These are phyloP conservation scores for Blastobotrys aristatus DNA, from an alignment of 1,139 yeast genomes.

Conservation along the genomic window DNA sequence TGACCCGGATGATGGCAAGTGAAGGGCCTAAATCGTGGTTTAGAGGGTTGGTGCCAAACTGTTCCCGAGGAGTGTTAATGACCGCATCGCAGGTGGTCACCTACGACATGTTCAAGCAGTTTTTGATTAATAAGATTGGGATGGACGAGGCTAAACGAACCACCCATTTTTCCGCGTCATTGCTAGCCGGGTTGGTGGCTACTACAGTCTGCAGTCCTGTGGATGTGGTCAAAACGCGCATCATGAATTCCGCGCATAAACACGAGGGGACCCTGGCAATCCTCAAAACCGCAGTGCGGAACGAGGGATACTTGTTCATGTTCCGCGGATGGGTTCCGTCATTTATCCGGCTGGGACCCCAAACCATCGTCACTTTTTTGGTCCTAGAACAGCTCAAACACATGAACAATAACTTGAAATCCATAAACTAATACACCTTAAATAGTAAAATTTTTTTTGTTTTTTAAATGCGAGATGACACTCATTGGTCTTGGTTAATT, in stretches of 20 bases:
- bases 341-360: constrained; percentile 82
- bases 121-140: constrained; percentile 47
- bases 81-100: constrained; percentile 90
- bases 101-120: constrained; percentile 67
- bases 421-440: not conserved
- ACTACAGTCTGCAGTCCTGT: constrained; percentile 91
- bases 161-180: constrained; percentile 73
- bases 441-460: not conserved
- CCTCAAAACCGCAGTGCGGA: constrained; percentile 51
- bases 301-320: constrained; percentile 73
- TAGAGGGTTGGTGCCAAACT: constrained; percentile 73
- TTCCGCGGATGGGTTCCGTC: constrained; percentile 91
- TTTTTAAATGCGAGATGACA: not conserved
- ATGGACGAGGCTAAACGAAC: constrained; percentile 58
- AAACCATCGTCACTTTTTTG: constrained; percentile 78
- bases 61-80: constrained; percentile 79
- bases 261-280: constrained; percentile 46
- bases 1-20: constrained; percentile 51
- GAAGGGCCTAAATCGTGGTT: constrained; percentile 62
- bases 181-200: constrained; percentile 79
- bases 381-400: constrained; percentile 74
- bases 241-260: constrained; percentile 60
- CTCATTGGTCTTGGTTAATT: constrained; percentile 50
- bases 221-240: constrained; percentile 83
- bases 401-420: constrained; percentile 19